Base-by-base conservation (phyloP, 2,329 filamentous ascomycete species). In the Beauveria asiatica region DNA sequence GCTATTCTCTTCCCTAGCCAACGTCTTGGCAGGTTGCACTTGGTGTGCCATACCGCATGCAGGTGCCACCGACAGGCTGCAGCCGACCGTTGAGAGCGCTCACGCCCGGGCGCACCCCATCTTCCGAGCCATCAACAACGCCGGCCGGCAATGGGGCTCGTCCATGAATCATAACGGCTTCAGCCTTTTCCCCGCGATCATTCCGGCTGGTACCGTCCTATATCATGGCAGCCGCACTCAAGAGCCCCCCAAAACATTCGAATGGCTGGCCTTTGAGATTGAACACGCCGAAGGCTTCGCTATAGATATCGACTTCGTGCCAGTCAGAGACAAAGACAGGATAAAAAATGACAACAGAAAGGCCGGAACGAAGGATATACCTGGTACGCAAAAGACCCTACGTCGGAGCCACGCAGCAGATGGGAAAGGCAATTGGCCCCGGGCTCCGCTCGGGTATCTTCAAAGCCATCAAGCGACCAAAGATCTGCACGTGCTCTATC, bases 241-340 rank as follows among this genome's bases (percentile, higher is more conserved):
- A 0, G 70, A 78, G 1, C 74, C 77, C 0, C 78, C 88, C 0
- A 70, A 72, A 2, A 80, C 77, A 0, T 80, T 78, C 3, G 85
- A 91, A 66, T 91, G 88, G 87, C 75, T 92, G 1, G 88, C 89
- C 0, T 92, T 91, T 67, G 88, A 92, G 69, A 80, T 87, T 3
- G 88, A 92, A 66, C 89, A 92, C 70, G 85, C 88, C 0, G 76
- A 87, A 64, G 68, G 76, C 3, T 91, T 92, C 72, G 84, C 87
- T 1, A 44, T 30, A 42, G 30, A 17, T 17, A 30, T 21, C 46
- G 61, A 21, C 53, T 62, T 8, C 50, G 25, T 23, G 17, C 61
- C 59, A 42, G 5, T 41, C 5, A 21, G n/a, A 8, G 42, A 5
- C 45, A 5, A 21, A 10, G 30, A 41, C 33, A 37, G 33, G 5